phyloP scores from a whole-genome alignment of 1,284 basidiomycete species.

The Jaminaea rosea region DNA sequence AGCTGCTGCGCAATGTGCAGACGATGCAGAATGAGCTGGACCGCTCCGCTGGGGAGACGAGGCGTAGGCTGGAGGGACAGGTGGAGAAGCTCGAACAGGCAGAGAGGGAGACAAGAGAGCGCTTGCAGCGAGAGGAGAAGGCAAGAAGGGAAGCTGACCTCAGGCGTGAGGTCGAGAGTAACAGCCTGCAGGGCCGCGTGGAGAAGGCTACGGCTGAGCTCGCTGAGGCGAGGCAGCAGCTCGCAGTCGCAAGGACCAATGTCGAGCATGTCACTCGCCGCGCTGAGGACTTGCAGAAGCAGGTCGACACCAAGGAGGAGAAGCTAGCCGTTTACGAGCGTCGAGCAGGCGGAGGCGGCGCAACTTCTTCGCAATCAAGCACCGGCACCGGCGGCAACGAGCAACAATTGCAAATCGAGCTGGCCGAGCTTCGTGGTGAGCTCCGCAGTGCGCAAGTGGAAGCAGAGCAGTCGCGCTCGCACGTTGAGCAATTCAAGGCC shows the following conservation, averaged over 20 bases:
- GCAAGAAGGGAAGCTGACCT: constrained; percentile 62
- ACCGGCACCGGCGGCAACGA: constrained; percentile 53
- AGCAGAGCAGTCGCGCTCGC: constrained; percentile 58
- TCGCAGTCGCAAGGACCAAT: constrained; percentile 68
- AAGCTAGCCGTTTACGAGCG: constrained; percentile 79
- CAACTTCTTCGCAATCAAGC: constrained; percentile 5
- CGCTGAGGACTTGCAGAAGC: constrained; percentile 61
- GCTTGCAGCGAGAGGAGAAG: constrained; percentile 72
- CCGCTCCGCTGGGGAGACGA: constrained; percentile 67
- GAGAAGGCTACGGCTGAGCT: constrained; percentile 66
- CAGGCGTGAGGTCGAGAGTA: constrained; percentile 70
- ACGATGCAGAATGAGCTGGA: constrained; percentile 81
- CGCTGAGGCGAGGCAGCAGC: constrained; percentile 62
- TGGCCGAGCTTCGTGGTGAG: constrained; percentile 54
- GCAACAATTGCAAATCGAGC: constrained; percentile 71
- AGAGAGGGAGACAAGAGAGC: constrained; percentile 65
- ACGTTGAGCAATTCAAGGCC: constrained; percentile 72
- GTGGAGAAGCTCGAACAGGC: constrained; percentile 57
- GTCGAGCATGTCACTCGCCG: constrained; percentile 70
- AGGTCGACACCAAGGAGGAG: constrained; percentile 67
- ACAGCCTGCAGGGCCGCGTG: constrained; percentile 64
- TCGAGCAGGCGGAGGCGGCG: constrained; percentile 44
- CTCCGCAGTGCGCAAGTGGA: constrained; percentile 64
- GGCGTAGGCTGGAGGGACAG: constrained; percentile 67
- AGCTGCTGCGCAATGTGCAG: constrained; percentile 77